Conservation (phyloP, 1,139 yeast species). For the Candida sanyaensis region DNA sequence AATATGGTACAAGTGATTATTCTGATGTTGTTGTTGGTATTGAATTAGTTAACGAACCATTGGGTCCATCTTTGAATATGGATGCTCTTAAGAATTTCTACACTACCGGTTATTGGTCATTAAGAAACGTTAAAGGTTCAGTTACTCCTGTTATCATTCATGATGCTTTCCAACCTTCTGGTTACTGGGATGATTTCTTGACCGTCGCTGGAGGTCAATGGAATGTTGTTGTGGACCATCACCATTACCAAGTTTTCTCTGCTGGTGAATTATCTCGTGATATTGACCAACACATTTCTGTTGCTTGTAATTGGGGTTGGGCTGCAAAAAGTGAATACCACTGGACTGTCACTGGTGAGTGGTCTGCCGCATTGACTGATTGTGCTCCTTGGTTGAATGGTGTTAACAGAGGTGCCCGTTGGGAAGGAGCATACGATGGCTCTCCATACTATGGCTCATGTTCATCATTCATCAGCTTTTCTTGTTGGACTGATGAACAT, state of each 20-base stretch:
- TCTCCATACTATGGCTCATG: slow-evolving; percentile 65
- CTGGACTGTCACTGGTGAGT: slow-evolving; percentile 71
- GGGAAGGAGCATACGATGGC: slow-evolving; percentile 60
- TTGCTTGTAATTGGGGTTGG: slow-evolving; percentile 66
- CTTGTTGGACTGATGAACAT: slow-evolving; percentile 62
- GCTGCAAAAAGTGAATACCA: slow-evolving; percentile 54
- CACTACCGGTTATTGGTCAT: slow-evolving; percentile 51
- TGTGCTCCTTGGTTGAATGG: slow-evolving; percentile 70
- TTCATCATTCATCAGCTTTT: slow-evolving; percentile 52
- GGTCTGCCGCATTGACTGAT: slow-evolving; percentile 66
- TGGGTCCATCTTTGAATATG: slow-evolving; percentile 68
- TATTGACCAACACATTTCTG: slow-evolving; percentile 61
- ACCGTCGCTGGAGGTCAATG: slow-evolving; percentile 43
- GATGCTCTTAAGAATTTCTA: slow-evolving; percentile 58
- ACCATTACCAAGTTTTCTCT: slow-evolving; percentile 86
- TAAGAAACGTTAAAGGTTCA: slow-evolving; percentile 47
- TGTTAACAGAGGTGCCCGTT: slow-evolving; percentile 58
- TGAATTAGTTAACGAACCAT: slow-evolving; percentile 87
- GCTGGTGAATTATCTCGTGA: slow-evolving; percentile 55
- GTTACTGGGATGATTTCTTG: slow-evolving; percentile 63
- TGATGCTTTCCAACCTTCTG: slow-evolving; percentile 68
- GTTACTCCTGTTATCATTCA: slow-evolving; percentile 61
- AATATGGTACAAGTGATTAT: slow-evolving; percentile 68
- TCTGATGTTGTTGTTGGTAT: slow-evolving; percentile 79
- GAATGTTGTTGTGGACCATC: slow-evolving; percentile 84